Evolutionary conservation across 495 filamentous ascomycete species (phyloP).

Genomic region (Penicillium lagena): DNA sequence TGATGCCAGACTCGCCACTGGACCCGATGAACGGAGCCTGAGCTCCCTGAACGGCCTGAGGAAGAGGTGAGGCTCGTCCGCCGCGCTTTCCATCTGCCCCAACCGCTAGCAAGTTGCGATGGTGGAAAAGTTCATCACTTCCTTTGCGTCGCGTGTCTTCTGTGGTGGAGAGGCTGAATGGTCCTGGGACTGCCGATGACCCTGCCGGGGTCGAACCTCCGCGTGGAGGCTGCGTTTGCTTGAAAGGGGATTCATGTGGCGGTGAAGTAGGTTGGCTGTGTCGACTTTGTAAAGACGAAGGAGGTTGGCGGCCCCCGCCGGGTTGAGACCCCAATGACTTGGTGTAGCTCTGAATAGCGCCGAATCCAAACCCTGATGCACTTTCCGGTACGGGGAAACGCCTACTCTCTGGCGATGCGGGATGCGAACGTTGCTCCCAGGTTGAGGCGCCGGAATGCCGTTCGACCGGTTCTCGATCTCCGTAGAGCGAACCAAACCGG

Average conservation of each 20-base stretch:
- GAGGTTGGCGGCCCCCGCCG: conserved; percentile 24
- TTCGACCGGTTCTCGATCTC: conserved; percentile 25
- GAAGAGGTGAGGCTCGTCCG: conserved; percentile 68
- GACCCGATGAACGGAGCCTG: conserved; percentile 72
- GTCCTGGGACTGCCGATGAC: conserved; percentile 13
- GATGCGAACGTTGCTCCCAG: conserved; percentile 38
- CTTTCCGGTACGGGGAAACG: conserved; percentile 29
- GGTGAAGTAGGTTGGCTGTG: conserved; percentile 29
- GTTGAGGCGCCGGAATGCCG: conserved; percentile 21
- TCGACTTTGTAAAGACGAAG: conserved; percentile 28
- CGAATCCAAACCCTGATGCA: conserved; percentile 33
- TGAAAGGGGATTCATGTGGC: conserved; percentile 29
- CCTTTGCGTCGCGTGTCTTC: conserved; percentile 46
- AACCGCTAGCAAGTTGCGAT: conserved; percentile 38
- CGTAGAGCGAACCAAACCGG: conserved; percentile 28
- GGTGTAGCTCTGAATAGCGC: conserved; percentile 42
- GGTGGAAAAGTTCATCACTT: conserved; percentile 49
- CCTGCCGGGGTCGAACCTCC: conserved; percentile 15
- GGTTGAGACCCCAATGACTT: conserved; percentile 40
- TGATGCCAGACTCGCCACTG: conserved; percentile 74
- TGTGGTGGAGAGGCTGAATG: conserved; percentile 16
- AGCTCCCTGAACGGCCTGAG: conserved; percentile 88
- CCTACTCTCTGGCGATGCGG: conserved; percentile 34
- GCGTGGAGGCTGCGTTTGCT: conserved; percentile 26
- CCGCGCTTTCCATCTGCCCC: conserved; percentile 38